phyloP scores from a whole-genome alignment of 2,329 filamentous ascomycete genomes.

The Aspergillus tanneri region DNA sequence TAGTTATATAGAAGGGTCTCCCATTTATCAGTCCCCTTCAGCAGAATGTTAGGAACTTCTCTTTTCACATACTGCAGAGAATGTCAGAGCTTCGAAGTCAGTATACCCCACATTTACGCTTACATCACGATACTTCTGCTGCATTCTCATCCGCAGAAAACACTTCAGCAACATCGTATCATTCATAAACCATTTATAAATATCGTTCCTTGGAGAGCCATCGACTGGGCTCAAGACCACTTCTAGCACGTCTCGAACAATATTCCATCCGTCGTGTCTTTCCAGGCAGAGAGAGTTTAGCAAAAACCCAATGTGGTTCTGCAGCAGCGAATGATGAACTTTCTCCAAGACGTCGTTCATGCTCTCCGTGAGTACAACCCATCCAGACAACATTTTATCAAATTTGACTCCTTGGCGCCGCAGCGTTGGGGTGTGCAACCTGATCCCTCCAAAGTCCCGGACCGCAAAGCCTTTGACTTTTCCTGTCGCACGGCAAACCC shows the following conservation, averaged over 20 bases:
- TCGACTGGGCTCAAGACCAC: constrained; percentile 1
- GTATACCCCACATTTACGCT: constrained; percentile 2
- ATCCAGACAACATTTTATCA: constrained; percentile 7
- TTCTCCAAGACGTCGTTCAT: constrained; percentile 17
- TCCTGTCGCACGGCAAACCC: constrained; percentile 15
- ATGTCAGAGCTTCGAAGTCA: not conserved
- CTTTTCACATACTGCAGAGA: constrained; percentile 2
- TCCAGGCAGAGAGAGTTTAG: constrained; percentile 14
- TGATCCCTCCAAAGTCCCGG: constrained; percentile 22
- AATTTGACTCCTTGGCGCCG: constrained; percentile 8
- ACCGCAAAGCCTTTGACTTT: constrained; percentile 22
- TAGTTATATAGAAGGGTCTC: no score
- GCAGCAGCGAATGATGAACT: constrained; percentile 20
- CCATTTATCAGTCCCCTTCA: no score
- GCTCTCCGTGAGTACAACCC: constrained; percentile 11
- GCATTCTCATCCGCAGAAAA: constrained; percentile 23
- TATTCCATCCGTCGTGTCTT: constrained; percentile 16
- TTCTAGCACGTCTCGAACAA: constrained; percentile 10
- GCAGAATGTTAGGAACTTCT: constrained; percentile 45
- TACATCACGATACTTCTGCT: constrained; percentile 19
- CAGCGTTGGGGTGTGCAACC: constrained; percentile 18
- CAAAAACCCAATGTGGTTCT: constrained; percentile 18
- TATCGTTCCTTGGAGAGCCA: not conserved
- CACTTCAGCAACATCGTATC: constrained; percentile 23
- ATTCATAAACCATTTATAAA: constrained; percentile 16